These are phyloP conservation scores for Albatrellus ellisii DNA, from an alignment of 768 basidiomycete genomes.

Conservation along the genomic window DNA sequence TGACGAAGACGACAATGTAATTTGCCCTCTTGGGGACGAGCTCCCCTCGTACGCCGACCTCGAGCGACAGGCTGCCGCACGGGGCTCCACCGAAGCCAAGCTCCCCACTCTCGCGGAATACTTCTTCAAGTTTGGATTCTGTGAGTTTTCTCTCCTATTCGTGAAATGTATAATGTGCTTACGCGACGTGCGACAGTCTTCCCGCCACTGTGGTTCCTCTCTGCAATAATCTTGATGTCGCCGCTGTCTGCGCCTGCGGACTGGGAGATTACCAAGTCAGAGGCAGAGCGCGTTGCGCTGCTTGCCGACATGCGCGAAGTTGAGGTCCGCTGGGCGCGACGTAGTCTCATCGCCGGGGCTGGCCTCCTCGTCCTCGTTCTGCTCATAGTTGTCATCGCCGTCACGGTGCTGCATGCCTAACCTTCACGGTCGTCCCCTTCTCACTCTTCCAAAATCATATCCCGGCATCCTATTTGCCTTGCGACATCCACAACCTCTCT, in stretches of 20 bases:
- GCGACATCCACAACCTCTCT: too few species aligned
- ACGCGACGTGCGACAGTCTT: conserved; percentile 22
- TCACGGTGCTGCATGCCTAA: too few species aligned
- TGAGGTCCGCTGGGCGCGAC: conserved; percentile 30
- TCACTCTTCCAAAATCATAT: too few species aligned
- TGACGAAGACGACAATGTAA: too few species aligned
- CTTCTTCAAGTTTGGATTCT: conserved; percentile 36
- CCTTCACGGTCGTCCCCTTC: too few species aligned
- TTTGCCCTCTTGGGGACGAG: conserved; percentile 12
- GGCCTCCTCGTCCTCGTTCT: conserved; percentile 12
- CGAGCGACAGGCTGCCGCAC: too few species aligned
- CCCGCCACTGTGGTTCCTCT: conserved; percentile 36
- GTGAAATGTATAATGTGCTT: neutral
- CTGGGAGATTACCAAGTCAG: conserved; percentile 25
- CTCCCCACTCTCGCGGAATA: conserved; percentile 32
- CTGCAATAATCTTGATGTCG: conserved; percentile 25
- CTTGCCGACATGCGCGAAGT: conserved; percentile 21
- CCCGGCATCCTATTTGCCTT: too few species aligned
- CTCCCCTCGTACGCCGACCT: conserved; percentile 22
- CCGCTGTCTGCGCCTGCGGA: conserved; percentile 25
- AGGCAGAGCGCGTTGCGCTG: conserved; percentile 21
- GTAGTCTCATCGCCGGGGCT: conserved; percentile 21
- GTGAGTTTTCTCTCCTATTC: conserved; percentile 24
- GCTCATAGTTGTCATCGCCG: conserved; percentile 11
- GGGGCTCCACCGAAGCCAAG: conserved; percentile 21